Percentiles rank a stretch among this genome's conserved stretches.
phyloP scores from a whole-genome alignment of 1,284 basidiomycete genomes.

The Boletus smithii region DNA sequence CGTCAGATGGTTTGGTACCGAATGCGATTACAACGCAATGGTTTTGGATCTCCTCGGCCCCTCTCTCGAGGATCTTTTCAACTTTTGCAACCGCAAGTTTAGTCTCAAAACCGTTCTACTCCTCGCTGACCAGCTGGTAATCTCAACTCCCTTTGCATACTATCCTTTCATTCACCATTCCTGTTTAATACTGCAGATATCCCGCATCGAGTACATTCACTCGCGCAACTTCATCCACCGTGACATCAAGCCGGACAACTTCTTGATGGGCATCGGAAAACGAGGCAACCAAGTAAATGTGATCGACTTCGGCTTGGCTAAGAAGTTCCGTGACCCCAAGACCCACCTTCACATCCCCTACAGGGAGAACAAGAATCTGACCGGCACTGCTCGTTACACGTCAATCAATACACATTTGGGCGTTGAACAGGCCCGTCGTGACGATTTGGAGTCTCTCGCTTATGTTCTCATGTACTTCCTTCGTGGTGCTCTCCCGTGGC shows the following conservation, averaged over 20 bases:
- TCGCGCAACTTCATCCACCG: slow-evolving; percentile 99
- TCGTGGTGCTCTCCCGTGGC: slow-evolving; percentile 94
- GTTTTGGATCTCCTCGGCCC: slow-evolving; percentile 97
- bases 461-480: slow-evolving; percentile 99
- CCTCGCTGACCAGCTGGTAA: slow-evolving; percentile 93
- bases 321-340: slow-evolving; percentile 99
- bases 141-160: slow-evolving; percentile 24
- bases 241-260: slow-evolving; percentile 99
- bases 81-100: slow-evolving; percentile 99
- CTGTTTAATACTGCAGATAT: slow-evolving; percentile 62
- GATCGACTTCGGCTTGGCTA: slow-evolving; percentile 98
- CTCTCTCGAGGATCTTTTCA: slow-evolving; percentile 98
- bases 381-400: slow-evolving; percentile 98
- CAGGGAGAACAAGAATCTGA: slow-evolving; percentile 99
- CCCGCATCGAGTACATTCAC: slow-evolving; percentile 98
- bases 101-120: slow-evolving; percentile 95
- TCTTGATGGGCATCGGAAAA: slow-evolving; percentile 99
- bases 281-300: slow-evolving; percentile 99
- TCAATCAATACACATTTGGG: slow-evolving; percentile 99
- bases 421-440: slow-evolving; percentile 94
- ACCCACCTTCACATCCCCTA: slow-evolving; percentile 99
- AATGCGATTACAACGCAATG: slow-evolving; percentile 99
- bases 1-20: slow-evolving; percentile 97
- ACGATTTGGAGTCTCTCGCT: slow-evolving; percentile 93
- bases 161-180: background rate